These are phyloP conservation scores for Tuber umbilicatum DNA, from an alignment of 495 filamentous ascomycete species.

Conservation along the genomic window DNA sequence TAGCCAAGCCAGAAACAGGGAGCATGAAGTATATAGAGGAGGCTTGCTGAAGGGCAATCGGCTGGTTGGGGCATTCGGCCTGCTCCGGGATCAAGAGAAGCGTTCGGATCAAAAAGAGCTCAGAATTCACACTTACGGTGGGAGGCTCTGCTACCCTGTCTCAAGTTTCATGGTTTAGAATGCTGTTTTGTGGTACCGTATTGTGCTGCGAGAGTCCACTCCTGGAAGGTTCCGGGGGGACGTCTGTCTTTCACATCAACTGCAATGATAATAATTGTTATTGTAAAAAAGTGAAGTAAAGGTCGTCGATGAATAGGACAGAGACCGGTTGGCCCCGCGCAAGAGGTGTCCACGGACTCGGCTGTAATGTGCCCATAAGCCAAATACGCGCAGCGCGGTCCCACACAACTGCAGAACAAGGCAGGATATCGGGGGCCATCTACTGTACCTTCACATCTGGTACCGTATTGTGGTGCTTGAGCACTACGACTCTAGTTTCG, in stretches of 20 bases:
- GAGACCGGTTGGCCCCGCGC: no score
- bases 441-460: neutral
- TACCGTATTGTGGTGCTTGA: neutral
- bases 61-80: neutral
- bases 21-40: neutral
- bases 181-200: neutral
- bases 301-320: no score
- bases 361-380: neutral
- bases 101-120: neutral
- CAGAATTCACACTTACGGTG: neutral
- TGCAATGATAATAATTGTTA: neutral
- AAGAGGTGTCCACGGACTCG: neutral
- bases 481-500: no score
- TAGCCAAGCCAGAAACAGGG: no score
- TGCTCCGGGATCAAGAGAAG: neutral
- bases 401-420: neutral
- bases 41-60: neutral
- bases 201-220: neutral
- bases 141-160: neutral
- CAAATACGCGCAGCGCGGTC: neutral
- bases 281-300: no score
- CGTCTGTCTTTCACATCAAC: neutral
- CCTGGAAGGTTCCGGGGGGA: neutral
- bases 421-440: no score
- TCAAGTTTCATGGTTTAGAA: neutral